These are phyloP conservation scores for Globisporangium viniferum DNA, from an alignment of 352 stramenopile species.

Conservation along the genomic window DNA sequence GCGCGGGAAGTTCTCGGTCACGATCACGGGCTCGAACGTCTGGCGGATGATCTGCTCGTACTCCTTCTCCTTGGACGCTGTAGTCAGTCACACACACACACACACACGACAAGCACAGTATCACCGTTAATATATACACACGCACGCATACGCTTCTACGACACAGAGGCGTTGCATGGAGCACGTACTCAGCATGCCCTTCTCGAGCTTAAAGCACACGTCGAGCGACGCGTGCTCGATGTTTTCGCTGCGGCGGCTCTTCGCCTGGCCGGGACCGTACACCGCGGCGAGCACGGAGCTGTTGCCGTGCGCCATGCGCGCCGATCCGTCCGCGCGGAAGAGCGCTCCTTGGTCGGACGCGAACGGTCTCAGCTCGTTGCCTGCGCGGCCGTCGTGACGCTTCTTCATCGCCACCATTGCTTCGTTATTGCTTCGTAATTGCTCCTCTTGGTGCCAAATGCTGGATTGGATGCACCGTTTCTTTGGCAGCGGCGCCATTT, in stretches of 20 bases:
- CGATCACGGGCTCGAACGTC: constrained; percentile 68
- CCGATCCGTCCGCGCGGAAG: constrained; percentile 76
- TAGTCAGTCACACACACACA: neutral
- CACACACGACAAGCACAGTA: neutral
- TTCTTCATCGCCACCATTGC: constrained; percentile 37
- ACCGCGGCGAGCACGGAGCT: constrained; percentile 73
- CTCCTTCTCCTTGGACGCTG: constrained; percentile 81
- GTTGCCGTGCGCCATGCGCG: constrained; percentile 73
- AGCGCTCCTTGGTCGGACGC: constrained; percentile 73
- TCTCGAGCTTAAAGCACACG: constrained; percentile 80
- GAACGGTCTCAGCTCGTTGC: constrained; percentile 77
- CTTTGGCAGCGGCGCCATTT: constrained; percentile 1
- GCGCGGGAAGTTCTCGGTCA: constrained; percentile 69
- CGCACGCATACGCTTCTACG: neutral
- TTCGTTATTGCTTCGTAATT: neutral
- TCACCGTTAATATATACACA: neutral
- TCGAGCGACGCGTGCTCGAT: constrained; percentile 60
- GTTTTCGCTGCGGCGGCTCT: constrained; percentile 68
- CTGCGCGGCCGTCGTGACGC: constrained; percentile 59
- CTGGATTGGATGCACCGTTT: constrained; percentile 5
- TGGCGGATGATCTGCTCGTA: constrained; percentile 80
- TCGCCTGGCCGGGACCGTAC: constrained; percentile 72
- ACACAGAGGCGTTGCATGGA: neutral
- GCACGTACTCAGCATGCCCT: constrained; percentile 62
- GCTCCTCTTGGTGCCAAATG: neutral